phyloP scores from a whole-genome alignment of 768 basidiomycete species.

The Lentinus tigrinus region DNA sequence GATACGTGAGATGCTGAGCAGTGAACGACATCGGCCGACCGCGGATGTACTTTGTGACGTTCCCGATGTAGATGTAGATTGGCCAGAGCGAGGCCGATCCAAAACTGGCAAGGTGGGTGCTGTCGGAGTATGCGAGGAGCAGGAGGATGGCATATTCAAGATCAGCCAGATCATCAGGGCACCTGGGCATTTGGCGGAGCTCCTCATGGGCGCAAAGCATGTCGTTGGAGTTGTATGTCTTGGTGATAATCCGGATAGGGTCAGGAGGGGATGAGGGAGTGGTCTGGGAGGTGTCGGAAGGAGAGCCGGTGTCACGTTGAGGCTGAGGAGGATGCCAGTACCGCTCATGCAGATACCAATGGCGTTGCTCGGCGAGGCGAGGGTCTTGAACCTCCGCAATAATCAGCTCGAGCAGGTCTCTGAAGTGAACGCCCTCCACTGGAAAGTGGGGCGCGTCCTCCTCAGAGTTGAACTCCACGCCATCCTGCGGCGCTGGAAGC shows the following conservation, averaged over 20 bases:
- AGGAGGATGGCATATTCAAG: slow-evolving; percentile 8
- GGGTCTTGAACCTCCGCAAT: no score
- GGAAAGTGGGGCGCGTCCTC: no score
- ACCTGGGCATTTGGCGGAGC: slow-evolving; percentile 2
- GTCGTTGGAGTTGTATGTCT: background rate
- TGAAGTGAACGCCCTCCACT: no score
- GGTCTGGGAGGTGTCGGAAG: no score
- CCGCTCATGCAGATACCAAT: no score
- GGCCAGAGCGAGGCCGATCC: slow-evolving; percentile 36
- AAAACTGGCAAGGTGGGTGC: slow-evolving; percentile 26
- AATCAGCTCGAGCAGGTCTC: no score
- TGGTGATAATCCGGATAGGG: background rate
- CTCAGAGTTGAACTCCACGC: no score
- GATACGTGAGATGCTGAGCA: slow-evolving; percentile 10
- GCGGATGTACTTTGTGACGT: slow-evolving; percentile 39
- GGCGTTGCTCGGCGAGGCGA: no score
- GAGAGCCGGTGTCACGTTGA: no score
- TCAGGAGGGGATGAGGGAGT: background rate
- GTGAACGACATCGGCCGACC: slow-evolving; percentile 30
- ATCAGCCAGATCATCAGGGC: background rate
- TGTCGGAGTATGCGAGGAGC: slow-evolving; percentile 26
- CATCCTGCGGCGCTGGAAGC: no score
- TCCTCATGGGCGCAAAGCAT: background rate
- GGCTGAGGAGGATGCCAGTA: no score
- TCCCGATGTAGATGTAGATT: slow-evolving; percentile 38